These are phyloP conservation scores for Tetrapisispora arboricola DNA, from an alignment of 805 yeast genomes.

Conservation along the genomic window DNA sequence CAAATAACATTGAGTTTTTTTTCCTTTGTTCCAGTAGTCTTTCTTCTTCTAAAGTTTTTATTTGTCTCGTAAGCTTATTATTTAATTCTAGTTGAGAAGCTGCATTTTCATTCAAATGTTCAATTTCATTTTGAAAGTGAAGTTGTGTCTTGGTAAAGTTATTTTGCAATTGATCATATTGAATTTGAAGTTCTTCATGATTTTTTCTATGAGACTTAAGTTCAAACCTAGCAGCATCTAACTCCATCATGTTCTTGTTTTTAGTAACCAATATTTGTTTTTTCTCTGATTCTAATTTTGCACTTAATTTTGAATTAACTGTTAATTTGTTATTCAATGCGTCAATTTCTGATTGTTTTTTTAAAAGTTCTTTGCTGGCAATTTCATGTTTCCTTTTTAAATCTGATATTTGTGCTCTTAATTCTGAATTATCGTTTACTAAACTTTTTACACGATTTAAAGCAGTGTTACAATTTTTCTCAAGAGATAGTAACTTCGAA, in stretches of 20 bases:
- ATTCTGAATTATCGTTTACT: conserved; percentile 36
- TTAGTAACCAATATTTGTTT: conserved; percentile 18
- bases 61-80: conserved; percentile 20
- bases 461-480: conserved; percentile 28
- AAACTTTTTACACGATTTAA: conserved; percentile 31
- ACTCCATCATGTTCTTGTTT: no score
- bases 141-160: no score
- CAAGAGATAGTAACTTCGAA: conserved; percentile 27
- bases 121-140: no score
- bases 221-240: no score
- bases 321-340: conserved; percentile 20
- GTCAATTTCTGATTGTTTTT: conserved; percentile 30
- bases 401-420: conserved; percentile 32
- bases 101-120: no score
- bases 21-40: conserved; percentile 7
- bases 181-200: no score
- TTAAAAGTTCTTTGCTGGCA: conserved; percentile 27
- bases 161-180: conserved; percentile 32
- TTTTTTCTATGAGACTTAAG: no score
- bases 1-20: background rate
- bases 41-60: conserved; percentile 8
- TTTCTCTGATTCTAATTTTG: conserved; percentile 17
- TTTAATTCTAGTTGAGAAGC: no score
- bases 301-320: no score
- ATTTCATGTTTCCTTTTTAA: conserved; percentile 31